These are phyloP conservation scores for Penicillium chermesinum DNA, from an alignment of 495 filamentous ascomycete species.

Conservation along the genomic window DNA sequence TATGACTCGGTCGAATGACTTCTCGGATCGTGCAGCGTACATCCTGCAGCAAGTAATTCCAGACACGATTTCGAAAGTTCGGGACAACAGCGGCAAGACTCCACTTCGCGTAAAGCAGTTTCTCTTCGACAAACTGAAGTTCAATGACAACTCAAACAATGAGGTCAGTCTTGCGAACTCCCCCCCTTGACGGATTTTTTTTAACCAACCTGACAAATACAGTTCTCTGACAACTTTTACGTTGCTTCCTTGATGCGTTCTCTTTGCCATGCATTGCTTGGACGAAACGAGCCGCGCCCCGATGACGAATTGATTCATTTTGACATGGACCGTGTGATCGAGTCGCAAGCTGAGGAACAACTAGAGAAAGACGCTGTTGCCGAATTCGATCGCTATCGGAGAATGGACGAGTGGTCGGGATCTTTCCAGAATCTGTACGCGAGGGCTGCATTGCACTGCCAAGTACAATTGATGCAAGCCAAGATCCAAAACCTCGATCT, in stretches of 20 bases:
- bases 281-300: constrained; percentile 35
- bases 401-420: constrained; percentile 90
- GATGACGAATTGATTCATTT: constrained; percentile 42
- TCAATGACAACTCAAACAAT: constrained; percentile 91
- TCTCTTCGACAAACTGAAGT: constrained; percentile 79
- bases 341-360: constrained; percentile 54
- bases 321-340: constrained; percentile 43
- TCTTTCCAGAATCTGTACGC: constrained; percentile 92
- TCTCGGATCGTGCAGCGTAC: constrained; percentile 76
- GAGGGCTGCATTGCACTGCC: constrained; percentile 72
- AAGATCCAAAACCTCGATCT: constrained; percentile 56
- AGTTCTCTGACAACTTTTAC: constrained; percentile 83
- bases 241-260: constrained; percentile 75
- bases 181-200: not conserved
- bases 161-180: constrained; percentile 37
- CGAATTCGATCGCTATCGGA: constrained; percentile 83
- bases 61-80: constrained; percentile 69
- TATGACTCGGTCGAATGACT: constrained; percentile 84
- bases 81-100: constrained; percentile 69
- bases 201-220: not conserved
- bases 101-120: constrained; percentile 71
- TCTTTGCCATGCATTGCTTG: constrained; percentile 70
- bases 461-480: constrained; percentile 66
- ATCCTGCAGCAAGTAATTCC: constrained; percentile 76
- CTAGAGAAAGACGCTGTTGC: constrained; percentile 68